These are phyloP conservation scores for Eucalyptus globulus DNA, from an alignment of 345 rosid species.

Conservation along the genomic window DNA sequence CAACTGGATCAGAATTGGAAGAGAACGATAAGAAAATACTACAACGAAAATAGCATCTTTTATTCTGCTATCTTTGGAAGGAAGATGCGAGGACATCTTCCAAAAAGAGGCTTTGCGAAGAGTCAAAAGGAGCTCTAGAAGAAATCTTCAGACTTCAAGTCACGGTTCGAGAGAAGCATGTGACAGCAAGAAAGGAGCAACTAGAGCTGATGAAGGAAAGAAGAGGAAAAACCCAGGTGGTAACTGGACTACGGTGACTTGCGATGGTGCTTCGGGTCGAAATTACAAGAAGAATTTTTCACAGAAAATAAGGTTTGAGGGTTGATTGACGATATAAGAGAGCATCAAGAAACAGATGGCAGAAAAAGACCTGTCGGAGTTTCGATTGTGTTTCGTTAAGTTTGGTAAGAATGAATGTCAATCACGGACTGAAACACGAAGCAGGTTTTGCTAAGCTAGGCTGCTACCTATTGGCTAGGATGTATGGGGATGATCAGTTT, in stretches of 20 bases:
- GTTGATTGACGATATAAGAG: background rate
- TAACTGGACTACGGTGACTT: background rate
- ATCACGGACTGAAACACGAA: background rate
- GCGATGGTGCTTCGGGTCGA: background rate
- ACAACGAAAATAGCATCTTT: background rate
- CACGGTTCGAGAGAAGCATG: background rate
- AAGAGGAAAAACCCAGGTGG: background rate
- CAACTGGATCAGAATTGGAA: background rate
- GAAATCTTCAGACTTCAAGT: background rate
- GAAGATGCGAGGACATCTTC: background rate
- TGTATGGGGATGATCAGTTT: fast-evolving
- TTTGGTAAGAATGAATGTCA: background rate
- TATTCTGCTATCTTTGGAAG: background rate
- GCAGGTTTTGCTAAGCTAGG: background rate
- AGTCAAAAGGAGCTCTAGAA: background rate
- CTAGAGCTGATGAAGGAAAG: background rate
- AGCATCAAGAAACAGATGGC: background rate
- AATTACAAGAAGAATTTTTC: too few species aligned
- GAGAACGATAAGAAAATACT: background rate
- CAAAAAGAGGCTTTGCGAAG: background rate
- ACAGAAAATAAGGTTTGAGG: background rate
- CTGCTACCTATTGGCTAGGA: background rate
- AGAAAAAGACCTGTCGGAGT: background rate
- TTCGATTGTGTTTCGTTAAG: background rate
- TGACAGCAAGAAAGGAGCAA: background rate